A percentile compares a stretch with the other conserved stretches of the same genome.
These are phyloP conservation scores for Ustanciosporium gigantosporum DNA, from an alignment of 1,284 basidiomycete genomes.

Conservation along the genomic window DNA sequence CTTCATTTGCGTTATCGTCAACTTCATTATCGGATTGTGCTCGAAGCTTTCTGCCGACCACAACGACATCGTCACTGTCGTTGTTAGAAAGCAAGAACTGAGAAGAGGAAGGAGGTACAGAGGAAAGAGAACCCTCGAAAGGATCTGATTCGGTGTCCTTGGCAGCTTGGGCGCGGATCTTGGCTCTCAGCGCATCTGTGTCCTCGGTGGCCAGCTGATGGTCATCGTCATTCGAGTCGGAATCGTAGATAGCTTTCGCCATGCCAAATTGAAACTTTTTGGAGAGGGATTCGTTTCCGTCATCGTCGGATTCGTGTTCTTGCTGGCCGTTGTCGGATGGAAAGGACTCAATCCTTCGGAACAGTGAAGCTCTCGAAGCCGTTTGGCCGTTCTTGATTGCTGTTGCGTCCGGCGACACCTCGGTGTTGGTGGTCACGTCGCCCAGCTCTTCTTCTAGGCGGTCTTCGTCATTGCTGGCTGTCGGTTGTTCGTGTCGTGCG, in stretches of 20 bases:
- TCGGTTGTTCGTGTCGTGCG: slow-evolving; percentile 2
- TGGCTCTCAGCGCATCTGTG: slow-evolving; percentile 18
- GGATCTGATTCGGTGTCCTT: slow-evolving; percentile 19
- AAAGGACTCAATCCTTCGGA: not conserved
- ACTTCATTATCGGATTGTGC: too few relatives aligned
- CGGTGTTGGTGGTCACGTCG: slow-evolving; percentile 10
- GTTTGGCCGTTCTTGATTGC: too few relatives aligned
- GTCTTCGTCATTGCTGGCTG: not conserved
- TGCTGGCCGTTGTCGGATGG: not conserved
- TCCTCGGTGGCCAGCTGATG: not conserved
- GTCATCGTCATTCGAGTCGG: slow-evolving; percentile 7
- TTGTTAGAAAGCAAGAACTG: slow-evolving; percentile 11
- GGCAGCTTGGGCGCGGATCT: slow-evolving; percentile 14
- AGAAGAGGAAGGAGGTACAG: slow-evolving; percentile 14
- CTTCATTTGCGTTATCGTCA: not conserved
- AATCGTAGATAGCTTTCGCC: slow-evolving; percentile 29
- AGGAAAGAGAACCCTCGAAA: slow-evolving; percentile 24
- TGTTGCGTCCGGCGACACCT: slow-evolving; percentile 15
- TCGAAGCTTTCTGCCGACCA: too few relatives aligned
- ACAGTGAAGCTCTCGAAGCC: too few relatives aligned
- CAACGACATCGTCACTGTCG: not conserved
- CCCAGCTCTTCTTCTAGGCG: slow-evolving; percentile 3
- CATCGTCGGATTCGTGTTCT: not conserved
- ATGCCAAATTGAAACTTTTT: slow-evolving; percentile 22
- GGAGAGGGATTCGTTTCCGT: not conserved